Evolutionary conservation across 1,284 basidiomycete species (phyloP), one percentile per base, ranked within the genome.

Genomic region (Melampsora americana): DNA sequence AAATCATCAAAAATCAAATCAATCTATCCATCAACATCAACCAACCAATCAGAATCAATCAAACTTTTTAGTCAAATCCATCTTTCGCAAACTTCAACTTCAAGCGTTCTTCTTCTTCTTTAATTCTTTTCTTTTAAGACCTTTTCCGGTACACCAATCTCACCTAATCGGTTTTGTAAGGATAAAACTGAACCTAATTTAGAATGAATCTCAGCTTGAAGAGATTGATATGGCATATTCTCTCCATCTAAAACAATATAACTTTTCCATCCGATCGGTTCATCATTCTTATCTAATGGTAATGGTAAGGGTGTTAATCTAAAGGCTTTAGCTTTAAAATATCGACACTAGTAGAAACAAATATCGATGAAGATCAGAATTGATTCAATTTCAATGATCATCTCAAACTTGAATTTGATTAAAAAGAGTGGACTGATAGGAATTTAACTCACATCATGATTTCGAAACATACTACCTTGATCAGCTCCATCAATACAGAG

Each of bases 251-350:
- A 5, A n/a, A 66, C 70, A 6, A 73, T 50, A 30, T 53, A 59
- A 26, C 46, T 65, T 42, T 59, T 59, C 16, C 32, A 7, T 44
- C 20, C 39, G 3, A 59, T 61, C 56, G 18, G 61, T 30, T 62
- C 30, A 18, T 35, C 30, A 14, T 66, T 44, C 28, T 35, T 39
- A 39, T 14, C 9, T 66, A 44, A 28, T 4, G 64, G 18, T 32
- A n/a, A 6, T 5, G 32, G 14, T 14, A 35, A 20, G 16, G 64
- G n/a, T 30, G 70, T 66, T 50, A 73, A 59, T 66, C 70, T 48
- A 62, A 73, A 73, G 5, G 70, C 70, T 59, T 66, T 73, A 7
- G 64, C 62, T 66, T 73, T 73, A 46, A 73, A 65, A 39, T 65
- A 73, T 32, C 44, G 42, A 39, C 61, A 73, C 70, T 73, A n/a